Conservation (phyloP, 2,329 filamentous ascomycete species). For the Monosporascus sp. region DNA sequence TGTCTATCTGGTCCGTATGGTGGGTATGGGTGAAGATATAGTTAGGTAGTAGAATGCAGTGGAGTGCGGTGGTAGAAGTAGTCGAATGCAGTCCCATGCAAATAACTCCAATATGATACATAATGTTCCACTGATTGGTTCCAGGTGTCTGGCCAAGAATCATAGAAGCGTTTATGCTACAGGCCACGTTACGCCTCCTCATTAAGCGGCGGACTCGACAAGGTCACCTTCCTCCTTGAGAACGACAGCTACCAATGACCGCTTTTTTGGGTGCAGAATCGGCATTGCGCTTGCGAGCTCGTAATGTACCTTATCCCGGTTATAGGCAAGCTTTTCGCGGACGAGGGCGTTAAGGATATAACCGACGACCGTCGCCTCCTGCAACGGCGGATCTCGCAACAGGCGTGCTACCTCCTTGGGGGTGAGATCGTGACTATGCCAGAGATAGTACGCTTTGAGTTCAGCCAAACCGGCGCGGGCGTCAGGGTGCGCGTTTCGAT, state of each 20-base stretch:
- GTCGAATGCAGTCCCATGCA: too few relatives aligned
- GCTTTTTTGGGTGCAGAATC: constrained; percentile 4
- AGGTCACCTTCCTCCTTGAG: neutral
- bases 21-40: too few relatives aligned
- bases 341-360: constrained; percentile 56
- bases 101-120: too few relatives aligned
- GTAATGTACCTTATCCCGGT: constrained; percentile 36
- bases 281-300: constrained; percentile 38
- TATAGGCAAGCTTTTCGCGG: constrained; percentile 45
- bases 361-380: constrained; percentile 46
- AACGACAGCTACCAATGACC: neutral
- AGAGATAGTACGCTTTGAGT: constrained; percentile 59
- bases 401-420: constrained; percentile 47
- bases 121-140: too few relatives aligned
- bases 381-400: constrained; percentile 56
- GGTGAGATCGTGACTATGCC: constrained; percentile 50
- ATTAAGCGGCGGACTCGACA: too few relatives aligned
- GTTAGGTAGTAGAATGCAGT: neutral
- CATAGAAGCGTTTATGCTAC: too few relatives aligned
- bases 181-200: too few relatives aligned
- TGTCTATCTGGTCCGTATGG: too few relatives aligned
- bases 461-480: constrained; percentile 17
- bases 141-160: too few relatives aligned
- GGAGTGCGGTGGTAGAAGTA: neutral
- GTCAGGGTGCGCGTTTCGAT: constrained; percentile 26